A percentile compares a stretch with the other conserved stretches of the same genome.
Conservation (phyloP, 129 eudicot genomes). For the Escallonia herrerae region DNA sequence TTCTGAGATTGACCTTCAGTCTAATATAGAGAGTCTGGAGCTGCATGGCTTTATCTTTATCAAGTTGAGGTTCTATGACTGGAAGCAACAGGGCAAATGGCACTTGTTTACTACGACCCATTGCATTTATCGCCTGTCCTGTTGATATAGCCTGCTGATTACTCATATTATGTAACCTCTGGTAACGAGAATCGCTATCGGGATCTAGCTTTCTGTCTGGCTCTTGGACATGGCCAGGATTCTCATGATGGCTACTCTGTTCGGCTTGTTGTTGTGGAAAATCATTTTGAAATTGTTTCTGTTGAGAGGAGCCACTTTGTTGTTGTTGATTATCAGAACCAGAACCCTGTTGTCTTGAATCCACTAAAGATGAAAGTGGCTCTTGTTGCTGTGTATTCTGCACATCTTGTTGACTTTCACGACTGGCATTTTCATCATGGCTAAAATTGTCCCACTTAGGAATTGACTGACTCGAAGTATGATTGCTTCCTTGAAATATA, state of each 20-base stretch:
- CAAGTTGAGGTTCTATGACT: slow-evolving; percentile 74
- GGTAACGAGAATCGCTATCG: slow-evolving; percentile 30
- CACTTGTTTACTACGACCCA: slow-evolving; percentile 49
- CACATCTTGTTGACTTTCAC: slow-evolving; percentile 38
- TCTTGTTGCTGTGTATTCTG: slow-evolving; percentile 25
- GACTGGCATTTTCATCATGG: slow-evolving; percentile 37
- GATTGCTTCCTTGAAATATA: slow-evolving; percentile 56
- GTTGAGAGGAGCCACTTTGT: slow-evolving; percentile 26
- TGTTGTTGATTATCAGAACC: slow-evolving; percentile 46
- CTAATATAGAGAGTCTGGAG: slow-evolving; percentile 56
- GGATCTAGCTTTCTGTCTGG: slow-evolving; percentile 25
- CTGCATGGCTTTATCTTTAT: slow-evolving; percentile 82
- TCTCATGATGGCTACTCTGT: slow-evolving; percentile 28
- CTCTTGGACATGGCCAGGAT: slow-evolving; percentile 31
- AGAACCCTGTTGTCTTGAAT: slow-evolving; percentile 35
- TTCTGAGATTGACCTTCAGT: slow-evolving; percentile 39
- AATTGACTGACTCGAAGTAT: slow-evolving; percentile 46
- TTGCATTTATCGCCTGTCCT: slow-evolving; percentile 32
- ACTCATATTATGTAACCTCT: slow-evolving; percentile 34
- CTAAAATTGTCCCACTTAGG: slow-evolving; percentile 66
- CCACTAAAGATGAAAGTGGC: slow-evolving; percentile 35
- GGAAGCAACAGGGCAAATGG: slow-evolving; percentile 80
- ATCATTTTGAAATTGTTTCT: slow-evolving; percentile 26
- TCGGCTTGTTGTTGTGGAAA: slow-evolving; percentile 28
- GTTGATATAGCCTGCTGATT: slow-evolving; percentile 42